Base-by-base conservation (phyloP, 2,329 filamentous ascomycete species). In the Aspergillus pseudotamarii region DNA sequence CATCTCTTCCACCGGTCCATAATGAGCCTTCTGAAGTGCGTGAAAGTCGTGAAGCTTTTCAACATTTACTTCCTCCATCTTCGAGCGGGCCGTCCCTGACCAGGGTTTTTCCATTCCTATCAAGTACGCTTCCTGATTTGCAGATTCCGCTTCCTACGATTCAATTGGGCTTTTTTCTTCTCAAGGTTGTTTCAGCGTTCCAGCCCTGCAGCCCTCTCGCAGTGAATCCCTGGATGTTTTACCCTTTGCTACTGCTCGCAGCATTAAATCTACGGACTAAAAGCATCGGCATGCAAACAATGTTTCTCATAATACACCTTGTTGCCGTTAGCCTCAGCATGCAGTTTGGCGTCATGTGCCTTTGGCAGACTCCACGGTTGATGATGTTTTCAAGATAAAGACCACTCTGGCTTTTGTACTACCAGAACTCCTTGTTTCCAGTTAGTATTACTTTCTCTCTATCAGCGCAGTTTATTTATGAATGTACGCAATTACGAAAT, bases 121-220 rank as follows among this genome's bases (percentile, higher is more conserved):
- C 59, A 28, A 26, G 32, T 9, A n/a, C 43, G n/a, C 67, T 66
- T 72, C 69, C 48, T 78, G 73, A 71, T 66, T 67, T 48, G 63
- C 60, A 9, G 73, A 62, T 38, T 75, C 77, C 66, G 71, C 76
- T 75, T 75, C 77, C 72, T 56, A 59, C 80, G 6, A 66, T 85
- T 23, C 89, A 89, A 55, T 77, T 92, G 3, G 69, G 76, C 1
- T 69, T 94, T 1, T 94, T 96, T 69, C 74, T 90, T 6, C 68
- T 85, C 57, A 97, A 96, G 76, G 78, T 93, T 10, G 78, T 84
- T 14, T 87, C 87, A 0, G 78, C 95, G 11, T 83, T 85, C 3
- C 83, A 85, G 54, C 86, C 89, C 0, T 97, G 93, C 75, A 88
- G 87, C 74, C 93, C 93, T 0, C 88, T 89, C 62, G 87, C 88